phyloP scores from a whole-genome alignment of 768 basidiomycete genomes.

The Phaffia australis region DNA sequence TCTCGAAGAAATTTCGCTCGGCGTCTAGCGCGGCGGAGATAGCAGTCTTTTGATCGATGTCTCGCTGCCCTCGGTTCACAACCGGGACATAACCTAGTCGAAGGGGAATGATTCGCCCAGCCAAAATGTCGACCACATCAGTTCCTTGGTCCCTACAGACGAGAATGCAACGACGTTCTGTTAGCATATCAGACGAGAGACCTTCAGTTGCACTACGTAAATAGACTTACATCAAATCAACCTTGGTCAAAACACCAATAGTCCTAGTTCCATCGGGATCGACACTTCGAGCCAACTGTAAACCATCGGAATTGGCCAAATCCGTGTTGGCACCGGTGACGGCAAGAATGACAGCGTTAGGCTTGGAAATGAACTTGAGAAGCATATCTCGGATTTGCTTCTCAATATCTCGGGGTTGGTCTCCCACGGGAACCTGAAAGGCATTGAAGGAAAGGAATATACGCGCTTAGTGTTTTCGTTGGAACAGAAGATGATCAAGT shows the following conservation, averaged over 20 bases:
- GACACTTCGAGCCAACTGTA: conserved; percentile 91
- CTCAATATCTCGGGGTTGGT: conserved; percentile 95
- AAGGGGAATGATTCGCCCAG: conserved; percentile 89
- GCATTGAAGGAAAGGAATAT: conserved; percentile 1
- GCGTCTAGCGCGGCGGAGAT: conserved; percentile 76
- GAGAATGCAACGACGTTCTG: background rate
- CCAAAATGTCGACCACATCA: conserved; percentile 96
- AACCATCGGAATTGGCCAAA: conserved; percentile 94
- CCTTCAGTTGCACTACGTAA: background rate
- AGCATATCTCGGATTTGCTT: conserved; percentile 96
- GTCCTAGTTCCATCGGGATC: conserved; percentile 95
- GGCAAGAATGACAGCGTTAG: conserved; percentile 90
- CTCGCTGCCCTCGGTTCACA: conserved; percentile 94
- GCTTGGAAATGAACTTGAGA: conserved; percentile 84
- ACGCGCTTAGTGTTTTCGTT: background rate
- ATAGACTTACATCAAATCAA: conserved; percentile 79
- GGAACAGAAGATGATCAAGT: background rate
- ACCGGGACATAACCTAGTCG: conserved; percentile 96
- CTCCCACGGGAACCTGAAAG: conserved; percentile 76
- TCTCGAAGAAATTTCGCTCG: conserved; percentile 90
- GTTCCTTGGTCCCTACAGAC: conserved; percentile 81
- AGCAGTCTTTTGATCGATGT: conserved; percentile 80
- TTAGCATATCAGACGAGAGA: background rate
- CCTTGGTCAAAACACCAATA: conserved; percentile 96
- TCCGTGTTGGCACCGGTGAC: conserved; percentile 94